Evolutionary conservation across 129 eudicot genomes (phyloP), one percentile per base, ranked within the genome.

Genomic region (Tanacetum coccineum): DNA sequence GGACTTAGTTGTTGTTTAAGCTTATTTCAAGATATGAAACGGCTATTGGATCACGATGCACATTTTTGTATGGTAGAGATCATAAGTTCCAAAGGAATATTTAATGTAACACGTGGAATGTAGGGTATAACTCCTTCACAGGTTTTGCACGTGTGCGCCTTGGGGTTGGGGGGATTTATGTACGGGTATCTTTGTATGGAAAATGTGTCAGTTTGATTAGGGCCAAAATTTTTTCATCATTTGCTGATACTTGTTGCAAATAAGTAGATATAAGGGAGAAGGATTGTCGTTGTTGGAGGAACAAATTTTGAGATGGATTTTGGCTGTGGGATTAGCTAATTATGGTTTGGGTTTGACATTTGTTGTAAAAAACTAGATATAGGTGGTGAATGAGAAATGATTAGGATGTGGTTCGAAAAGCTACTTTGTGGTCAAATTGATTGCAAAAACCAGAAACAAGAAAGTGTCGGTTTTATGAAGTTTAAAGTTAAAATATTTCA

Each of bases 171-270:
- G 39, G 8, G 1, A 32, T 32, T 7, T 32, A 32, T 32, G 9
- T 30, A 30, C 22, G 55, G 9, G 40, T 64, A 70, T 60, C 68
- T 71, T 60, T 49, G 22, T 18, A 71, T 32, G 42, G 14, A 30
- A 55, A 60, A 17, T 60, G 44, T n/a, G 52, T 17, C 36, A 46
- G 20, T 48, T 60, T 71, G 49, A 13, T 54, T 17, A 54, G 39
- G 39, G 1, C 39, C 6, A 4, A n/a, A n/a, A 5, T 32, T 1
- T 32, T 32, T 32, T 32, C 1, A 5, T 32, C 9, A 6, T 32
- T 32, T 32, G 39, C 39, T 32, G 39, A 32, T 32, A 32, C 6
- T 32, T 32, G 39, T 32, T 32, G 39, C 6, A 32, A 32, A 32
- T 32, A 32, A 32, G 39, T 32, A 32, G 39, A 32, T 32, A 32